These are phyloP conservation scores for Stagonosporopsis tanaceti DNA, from an alignment of 2,329 filamentous ascomycete genomes.

Conservation along the genomic window DNA sequence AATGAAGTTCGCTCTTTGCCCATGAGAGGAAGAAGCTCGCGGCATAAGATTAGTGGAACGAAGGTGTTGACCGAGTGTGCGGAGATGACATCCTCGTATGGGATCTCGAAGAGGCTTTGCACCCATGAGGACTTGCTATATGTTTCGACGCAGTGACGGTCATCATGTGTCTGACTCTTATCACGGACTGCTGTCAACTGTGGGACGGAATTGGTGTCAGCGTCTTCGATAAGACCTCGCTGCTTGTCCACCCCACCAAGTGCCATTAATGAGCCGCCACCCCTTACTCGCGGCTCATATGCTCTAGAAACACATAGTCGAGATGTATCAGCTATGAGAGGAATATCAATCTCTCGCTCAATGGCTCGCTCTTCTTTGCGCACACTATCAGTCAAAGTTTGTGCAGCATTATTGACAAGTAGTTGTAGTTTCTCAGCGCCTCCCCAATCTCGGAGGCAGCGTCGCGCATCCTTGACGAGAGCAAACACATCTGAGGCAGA, in stretches of 20 bases:
- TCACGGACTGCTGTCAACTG: background rate
- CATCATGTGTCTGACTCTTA: too few relatives aligned
- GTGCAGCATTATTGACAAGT: conserved; percentile 24
- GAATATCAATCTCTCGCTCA: background rate
- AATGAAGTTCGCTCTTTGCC: background rate
- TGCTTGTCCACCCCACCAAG: background rate
- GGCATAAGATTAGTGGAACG: conserved; percentile 23
- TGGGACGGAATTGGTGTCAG: background rate
- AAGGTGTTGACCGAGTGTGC: conserved; percentile 26
- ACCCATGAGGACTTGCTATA: conserved; percentile 17
- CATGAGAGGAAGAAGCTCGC: conserved; percentile 23
- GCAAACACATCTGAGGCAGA: background rate
- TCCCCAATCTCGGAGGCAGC: conserved; percentile 16
- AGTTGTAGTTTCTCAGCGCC: conserved; percentile 12
- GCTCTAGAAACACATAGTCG: too few relatives aligned
- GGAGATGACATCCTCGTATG: conserved; percentile 26
- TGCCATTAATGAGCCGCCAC: background rate
- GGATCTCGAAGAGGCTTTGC: conserved; percentile 22
- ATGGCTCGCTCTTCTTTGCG: background rate
- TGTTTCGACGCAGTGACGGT: too few relatives aligned
- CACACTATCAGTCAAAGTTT: conserved; percentile 25
- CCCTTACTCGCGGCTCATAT: background rate
- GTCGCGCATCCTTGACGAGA: background rate
- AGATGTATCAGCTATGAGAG: background rate
- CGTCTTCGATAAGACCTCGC: background rate